Evolutionary conservation across 805 yeast species (phyloP), one percentile per base, ranked within the genome.

Genomic region (Kockiozyma suomiensis): DNA sequence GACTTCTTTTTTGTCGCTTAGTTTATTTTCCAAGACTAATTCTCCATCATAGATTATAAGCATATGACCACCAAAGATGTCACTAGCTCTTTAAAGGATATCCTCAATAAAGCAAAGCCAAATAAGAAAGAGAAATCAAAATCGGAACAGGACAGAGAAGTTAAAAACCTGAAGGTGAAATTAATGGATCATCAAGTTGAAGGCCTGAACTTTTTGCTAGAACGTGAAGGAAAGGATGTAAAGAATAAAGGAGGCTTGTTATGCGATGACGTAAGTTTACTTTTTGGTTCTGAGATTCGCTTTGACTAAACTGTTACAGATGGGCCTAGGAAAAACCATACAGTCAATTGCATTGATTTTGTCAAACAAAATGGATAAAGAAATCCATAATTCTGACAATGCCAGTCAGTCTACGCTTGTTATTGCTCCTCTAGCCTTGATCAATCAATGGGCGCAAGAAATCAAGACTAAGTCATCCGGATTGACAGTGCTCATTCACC

Each of bases 301-400:
- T 7, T 30, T 45, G 25, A 46, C 52, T 33, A 19, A 49, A 23
- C 3, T 43, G 87, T 86, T 72, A 78, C 10, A 63, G 67, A 90
- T 90, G 96, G 96, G 96, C 17, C 76, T 90, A 15, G 96, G 96
- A 53, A 90, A 90, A 69, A 90, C 96, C 0, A 82, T 90, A 50
- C 96, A 90, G 73, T 82, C 88, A 13, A 76, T 85, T 43, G 87
- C 94, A 0, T 74, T 90, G 45, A 82, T 88, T 56, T 68, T 86
- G 56, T 76, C 83, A 35, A 68, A 68, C 26, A 67, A 62, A 26
- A 62, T 63, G 10, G 59, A 58, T 30, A 26, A 51, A 96, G 74
- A 81, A 91, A 19, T 26, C n/a, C 64, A 65, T 38, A 64, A 33
- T 30, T 59, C 67, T 7, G 48, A 13, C 8, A 59, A 54, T 37